These are phyloP conservation scores for Fonsecaea pedrosoi DNA, from an alignment of 2,329 filamentous ascomycete species.

Conservation along the genomic window DNA sequence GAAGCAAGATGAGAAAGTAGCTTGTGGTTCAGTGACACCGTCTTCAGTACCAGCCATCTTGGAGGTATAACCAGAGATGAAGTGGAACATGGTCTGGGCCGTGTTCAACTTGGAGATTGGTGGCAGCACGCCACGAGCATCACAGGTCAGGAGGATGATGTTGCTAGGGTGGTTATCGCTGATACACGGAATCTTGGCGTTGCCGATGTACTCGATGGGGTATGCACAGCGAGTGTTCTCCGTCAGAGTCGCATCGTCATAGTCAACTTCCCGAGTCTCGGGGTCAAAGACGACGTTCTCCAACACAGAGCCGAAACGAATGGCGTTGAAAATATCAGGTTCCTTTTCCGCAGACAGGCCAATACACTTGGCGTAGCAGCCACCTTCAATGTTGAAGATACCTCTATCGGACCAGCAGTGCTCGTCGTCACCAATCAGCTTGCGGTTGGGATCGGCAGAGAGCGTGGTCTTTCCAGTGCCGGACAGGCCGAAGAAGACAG, in stretches of 20 bases:
- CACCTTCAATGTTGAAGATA: constrained; percentile 99
- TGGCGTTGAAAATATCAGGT: constrained; percentile 95
- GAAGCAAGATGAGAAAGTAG: constrained; percentile 99
- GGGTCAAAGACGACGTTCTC: constrained; percentile 99
- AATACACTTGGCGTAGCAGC: constrained; percentile 99
- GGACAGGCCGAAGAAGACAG: constrained; percentile 98
- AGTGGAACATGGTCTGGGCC: constrained; percentile 99
- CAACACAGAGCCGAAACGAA: constrained; percentile 94
- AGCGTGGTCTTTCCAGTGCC: constrained; percentile 99
- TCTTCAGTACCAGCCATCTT: constrained; percentile 99
- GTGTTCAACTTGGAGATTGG: constrained; percentile 96
- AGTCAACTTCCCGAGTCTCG: constrained; percentile 86
- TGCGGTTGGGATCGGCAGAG: constrained; percentile 94
- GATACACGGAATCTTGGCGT: constrained; percentile 97
- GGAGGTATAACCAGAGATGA: constrained; percentile 99
- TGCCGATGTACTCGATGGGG: constrained; percentile 98
- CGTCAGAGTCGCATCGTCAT: constrained; percentile 91
- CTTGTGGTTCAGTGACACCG: constrained; percentile 94
- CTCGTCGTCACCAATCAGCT: constrained; percentile 97
- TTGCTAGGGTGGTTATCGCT: constrained; percentile 88
- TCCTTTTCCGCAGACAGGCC: constrained; percentile 98
- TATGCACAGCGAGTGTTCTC: constrained; percentile 99
- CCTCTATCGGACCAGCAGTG: constrained; percentile 98
- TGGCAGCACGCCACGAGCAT: constrained; percentile 94
- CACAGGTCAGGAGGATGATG: constrained; percentile 98